Evolutionary conservation across 805 yeast species (phyloP), one percentile per base, ranked within the genome.

Genomic region (Cyberlindnera mycetangii): DNA sequence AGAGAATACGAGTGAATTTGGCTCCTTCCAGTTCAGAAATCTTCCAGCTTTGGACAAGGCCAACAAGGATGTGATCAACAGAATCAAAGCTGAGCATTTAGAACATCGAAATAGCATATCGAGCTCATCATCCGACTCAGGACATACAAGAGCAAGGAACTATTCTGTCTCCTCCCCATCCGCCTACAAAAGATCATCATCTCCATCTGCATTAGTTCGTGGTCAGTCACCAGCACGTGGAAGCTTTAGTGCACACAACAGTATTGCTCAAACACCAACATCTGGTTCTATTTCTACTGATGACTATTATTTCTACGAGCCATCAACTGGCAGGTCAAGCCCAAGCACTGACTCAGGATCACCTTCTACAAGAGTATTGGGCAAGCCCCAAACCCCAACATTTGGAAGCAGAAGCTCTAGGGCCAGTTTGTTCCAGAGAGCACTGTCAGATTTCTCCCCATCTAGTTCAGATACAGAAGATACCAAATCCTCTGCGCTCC

Each of bases 31-130:
- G 47, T 93, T 87, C 66, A 74, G 97, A 52, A 93, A 93, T 61
- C 68, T 93, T 50, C 83, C 92, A 5, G 93, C 93, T 6, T 73
- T 95, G 44, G 98, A 93, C 55, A 86, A 85, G 56, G 97, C 96
- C 8, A 93, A 93, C 60, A 89, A 88, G 59, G 97, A 90, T 65
- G 90, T 86, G 12, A 89, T 93, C 51, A 86, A 87, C 57, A 71
- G 96, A 50, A 75, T 93, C 59, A 86, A 89, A 58, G 83, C 74
- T 24, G 98, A 92, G 61, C 95, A 88, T 62, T 53, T 83, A 51
- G 63, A 63, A 32, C 71, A 67, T 44, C 63, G 69, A 45, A 59
- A 64, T n/a, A 68, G 72, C 16, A 52, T 61, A 16, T 61, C 67
- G 3, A 64, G 67, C 21, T 63, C 70, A 7, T 67, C 73, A 0